Evolutionary conservation across 1,139 yeast genomes (phyloP).

Genomic region (Suhomyces guaymorum): DNA sequence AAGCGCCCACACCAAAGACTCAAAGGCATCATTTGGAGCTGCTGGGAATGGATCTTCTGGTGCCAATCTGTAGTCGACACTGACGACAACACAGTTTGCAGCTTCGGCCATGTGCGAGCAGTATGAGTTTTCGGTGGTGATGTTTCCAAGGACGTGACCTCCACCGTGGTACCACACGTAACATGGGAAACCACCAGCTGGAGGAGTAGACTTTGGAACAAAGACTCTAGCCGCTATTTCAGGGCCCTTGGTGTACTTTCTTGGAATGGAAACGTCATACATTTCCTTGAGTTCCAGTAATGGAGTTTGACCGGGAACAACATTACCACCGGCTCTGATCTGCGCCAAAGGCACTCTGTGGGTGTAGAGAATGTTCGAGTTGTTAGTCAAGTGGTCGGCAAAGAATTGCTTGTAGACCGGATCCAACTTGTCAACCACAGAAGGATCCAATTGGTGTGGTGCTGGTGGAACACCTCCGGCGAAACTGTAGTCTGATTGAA

Average conservation of each 20-base stretch:
- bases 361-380: conserved; percentile 40
- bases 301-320: conserved; percentile 47
- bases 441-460: conserved; percentile 29
- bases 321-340: conserved; percentile 45
- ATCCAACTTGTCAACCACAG: conserved; percentile 26
- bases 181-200: conserved; percentile 46
- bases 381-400: conserved; percentile 26
- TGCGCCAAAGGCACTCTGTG: conserved; percentile 40
- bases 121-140: conserved; percentile 46
- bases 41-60: conserved; percentile 56
- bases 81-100: conserved; percentile 37
- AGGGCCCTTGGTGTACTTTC: conserved; percentile 32
- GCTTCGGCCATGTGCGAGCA: conserved; percentile 44
- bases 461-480: conserved; percentile 24
- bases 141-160: conserved; percentile 50
- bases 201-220: conserved; percentile 37
- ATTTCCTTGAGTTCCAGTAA: conserved; percentile 27
- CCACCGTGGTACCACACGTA: conserved; percentile 54
- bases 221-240: conserved; percentile 42
- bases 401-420: conserved; percentile 42
- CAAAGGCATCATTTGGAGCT: conserved; percentile 48
- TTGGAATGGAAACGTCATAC: conserved; percentile 36
- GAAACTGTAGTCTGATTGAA: conserved; percentile 26
- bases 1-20: conserved; percentile 25
- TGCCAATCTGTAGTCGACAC: conserved; percentile 36